Evolutionary conservation across 192 early-diverging fungal genomes (phyloP).

Genomic region (Entomortierella lignicola): DNA sequence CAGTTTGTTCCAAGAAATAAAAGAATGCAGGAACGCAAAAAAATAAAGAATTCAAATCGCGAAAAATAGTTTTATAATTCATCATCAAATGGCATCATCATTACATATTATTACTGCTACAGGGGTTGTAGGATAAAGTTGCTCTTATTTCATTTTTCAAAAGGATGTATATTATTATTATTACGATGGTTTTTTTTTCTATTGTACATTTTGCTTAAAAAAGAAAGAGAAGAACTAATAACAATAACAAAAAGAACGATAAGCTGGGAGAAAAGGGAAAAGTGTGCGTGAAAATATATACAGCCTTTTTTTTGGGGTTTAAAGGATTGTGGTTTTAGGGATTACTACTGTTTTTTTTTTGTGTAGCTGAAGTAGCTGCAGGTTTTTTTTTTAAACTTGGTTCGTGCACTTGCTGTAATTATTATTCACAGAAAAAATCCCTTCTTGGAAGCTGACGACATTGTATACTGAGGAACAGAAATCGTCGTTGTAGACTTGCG

Average conservation of each 20-base stretch:
- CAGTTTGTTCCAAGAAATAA: background rate
- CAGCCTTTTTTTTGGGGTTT: constrained; percentile 6
- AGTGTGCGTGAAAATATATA: background rate
- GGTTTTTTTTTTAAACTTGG: background rate
- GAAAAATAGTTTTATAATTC: too few relatives aligned
- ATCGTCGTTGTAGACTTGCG: constrained; percentile 42
- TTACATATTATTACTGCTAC: too few relatives aligned
- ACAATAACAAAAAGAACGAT: too few relatives aligned
- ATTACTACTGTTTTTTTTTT: constrained; percentile 9
- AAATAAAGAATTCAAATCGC: too few relatives aligned
- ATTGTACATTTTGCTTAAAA: too few relatives aligned
- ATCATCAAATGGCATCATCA: too few relatives aligned
- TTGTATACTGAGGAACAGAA: constrained; percentile 22
- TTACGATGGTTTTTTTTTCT: too few relatives aligned
- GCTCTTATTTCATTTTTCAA: too few relatives aligned
- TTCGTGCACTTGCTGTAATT: background rate
- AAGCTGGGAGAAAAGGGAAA: background rate
- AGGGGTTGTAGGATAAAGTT: too few relatives aligned
- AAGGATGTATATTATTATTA: too few relatives aligned
- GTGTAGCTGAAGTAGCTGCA: background rate
- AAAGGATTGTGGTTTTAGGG: background rate
- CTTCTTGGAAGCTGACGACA: constrained; percentile 9
- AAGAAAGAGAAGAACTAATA: too few relatives aligned
- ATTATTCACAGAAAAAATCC: constrained; percentile 10
- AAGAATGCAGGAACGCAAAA: constrained; percentile 1